Evolutionary conservation across 1,139 yeast species (phyloP), one percentile per base, ranked within the genome.

Genomic region (Entelexis paramagnoliae): DNA sequence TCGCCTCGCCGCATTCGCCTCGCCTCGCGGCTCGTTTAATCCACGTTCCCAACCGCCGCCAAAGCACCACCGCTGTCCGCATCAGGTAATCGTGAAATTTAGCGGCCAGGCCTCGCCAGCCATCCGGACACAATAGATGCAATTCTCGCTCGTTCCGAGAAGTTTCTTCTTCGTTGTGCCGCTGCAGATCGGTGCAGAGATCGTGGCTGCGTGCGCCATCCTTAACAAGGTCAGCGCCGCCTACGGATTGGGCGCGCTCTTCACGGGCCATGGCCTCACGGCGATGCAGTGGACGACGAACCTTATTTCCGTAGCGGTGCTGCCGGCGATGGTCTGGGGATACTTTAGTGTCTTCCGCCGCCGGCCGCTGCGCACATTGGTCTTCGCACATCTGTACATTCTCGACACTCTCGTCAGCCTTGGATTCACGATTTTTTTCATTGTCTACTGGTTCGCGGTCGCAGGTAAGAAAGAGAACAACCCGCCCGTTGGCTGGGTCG

Each of bases 221-320:
- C 74, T 89, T 60, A 89, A 91, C 70, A 89, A 89, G 66, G 87
- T 91, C 57, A 81, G 95, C 52, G 96, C 97, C 10, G 72, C 81
- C 28, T 91, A 83, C 66, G 98, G 97, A 29, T 72, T 89, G 40
- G 71, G 89, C 34, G 88, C 97, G 1, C 68, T 91, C 42, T 76
- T 91, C 63, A 89, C 96, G 0, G 74, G 96, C 1, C 96, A 88
- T 63, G 94, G 93, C 2, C 74, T 89, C 54, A 81, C 81, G 57
- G 78, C 80, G 56, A 72, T 83, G 72, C 96, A 91, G 64, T 85
- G 96, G 95, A 59, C 83, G 1, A 79, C 83, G 61, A 87, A 89
- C 66, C 64, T 82, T 36, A 67, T 81, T 59, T 82, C 94, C 4
- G 71, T 86, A 17, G 53, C 76, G 4, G 72, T 80, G 22, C 69